These are phyloP conservation scores for Lasiodiplodia theobromae DNA, from an alignment of 2,329 filamentous ascomycete species.

Conservation along the genomic window DNA sequence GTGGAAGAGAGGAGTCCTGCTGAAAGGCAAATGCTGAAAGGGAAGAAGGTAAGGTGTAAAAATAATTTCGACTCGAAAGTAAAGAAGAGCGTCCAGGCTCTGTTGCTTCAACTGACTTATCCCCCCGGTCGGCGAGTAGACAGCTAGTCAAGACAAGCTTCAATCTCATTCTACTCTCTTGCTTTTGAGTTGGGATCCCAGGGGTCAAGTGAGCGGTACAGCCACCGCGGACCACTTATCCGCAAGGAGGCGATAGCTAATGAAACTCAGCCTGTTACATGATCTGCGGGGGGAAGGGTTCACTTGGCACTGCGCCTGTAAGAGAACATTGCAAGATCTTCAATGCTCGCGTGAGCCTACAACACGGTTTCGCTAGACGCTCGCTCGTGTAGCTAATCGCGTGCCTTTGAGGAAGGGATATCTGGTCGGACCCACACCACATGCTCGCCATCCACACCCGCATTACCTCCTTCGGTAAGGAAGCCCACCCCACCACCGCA, in stretches of 20 bases:
- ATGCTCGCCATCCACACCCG: background rate
- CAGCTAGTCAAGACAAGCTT: background rate
- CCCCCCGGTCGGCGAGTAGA: background rate
- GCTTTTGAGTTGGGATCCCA: background rate
- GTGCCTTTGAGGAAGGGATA: background rate
- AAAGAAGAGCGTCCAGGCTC: background rate
- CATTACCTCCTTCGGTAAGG: background rate
- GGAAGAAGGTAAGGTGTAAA: too few species aligned
- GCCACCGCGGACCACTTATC: slow-evolving; percentile 14
- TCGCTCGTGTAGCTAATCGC: background rate
- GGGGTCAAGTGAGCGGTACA: background rate
- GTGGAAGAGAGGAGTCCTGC: too few species aligned
- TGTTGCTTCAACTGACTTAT: background rate
- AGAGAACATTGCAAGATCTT: background rate
- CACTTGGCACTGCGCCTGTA: slow-evolving; percentile 18
- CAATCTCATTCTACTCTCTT: background rate
- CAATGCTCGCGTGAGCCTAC: background rate
- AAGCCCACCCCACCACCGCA: background rate
- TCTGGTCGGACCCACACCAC: slow-evolving; percentile 2
- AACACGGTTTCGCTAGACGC: slow-evolving; percentile 8
- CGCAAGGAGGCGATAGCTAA: background rate
- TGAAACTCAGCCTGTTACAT: slow-evolving; percentile 9
- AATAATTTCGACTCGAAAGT: background rate
- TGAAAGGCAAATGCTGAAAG: too few species aligned
- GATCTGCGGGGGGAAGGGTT: slow-evolving; percentile 21